These are phyloP conservation scores for Nannochloropsis oceanica DNA, from an alignment of 108 stramenopile genomes.

Conservation along the genomic window DNA sequence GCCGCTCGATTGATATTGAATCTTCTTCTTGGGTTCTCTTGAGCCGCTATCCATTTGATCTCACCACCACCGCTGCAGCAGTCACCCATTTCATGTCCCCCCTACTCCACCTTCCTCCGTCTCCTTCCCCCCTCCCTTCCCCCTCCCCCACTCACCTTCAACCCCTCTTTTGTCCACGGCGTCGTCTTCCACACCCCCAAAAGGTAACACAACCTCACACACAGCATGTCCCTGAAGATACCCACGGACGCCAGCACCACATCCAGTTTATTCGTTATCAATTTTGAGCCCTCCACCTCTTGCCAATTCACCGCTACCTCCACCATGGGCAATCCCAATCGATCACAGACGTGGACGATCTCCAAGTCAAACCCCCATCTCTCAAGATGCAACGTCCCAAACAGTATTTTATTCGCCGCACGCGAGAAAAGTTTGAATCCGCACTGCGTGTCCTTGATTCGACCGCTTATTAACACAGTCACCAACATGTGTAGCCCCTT, in stretches of 20 bases:
- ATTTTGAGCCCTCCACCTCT: constrained; percentile 45
- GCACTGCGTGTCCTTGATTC: constrained; percentile 48
- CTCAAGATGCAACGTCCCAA: constrained; percentile 31
- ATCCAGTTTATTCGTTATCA: constrained; percentile 35
- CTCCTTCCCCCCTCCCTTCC: too few species aligned
- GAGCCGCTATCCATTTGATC: background rate
- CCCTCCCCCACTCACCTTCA: background rate
- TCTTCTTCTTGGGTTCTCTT: background rate
- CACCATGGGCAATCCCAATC: constrained; percentile 19
- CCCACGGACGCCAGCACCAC: constrained; percentile 27
- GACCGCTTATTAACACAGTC: constrained; percentile 26
- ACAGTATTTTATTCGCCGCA: constrained; percentile 22
- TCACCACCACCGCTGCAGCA: too few species aligned
- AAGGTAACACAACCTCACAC: constrained; percentile 24
- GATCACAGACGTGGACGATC: constrained; percentile 27
- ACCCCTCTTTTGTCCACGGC: background rate
- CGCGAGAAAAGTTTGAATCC: constrained; percentile 46
- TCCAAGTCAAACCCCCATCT: constrained; percentile 52
- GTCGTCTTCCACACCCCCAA: constrained; percentile 31
- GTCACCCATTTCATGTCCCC: too few species aligned
- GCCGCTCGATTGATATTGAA: background rate
- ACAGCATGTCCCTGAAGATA: constrained; percentile 42
- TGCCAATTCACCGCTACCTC: constrained; percentile 46
- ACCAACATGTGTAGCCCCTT: constrained; percentile 39
- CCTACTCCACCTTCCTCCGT: too few species aligned